Conservation (phyloP, 1,139 yeast genomes). For the Pichia sp. region DNA sequence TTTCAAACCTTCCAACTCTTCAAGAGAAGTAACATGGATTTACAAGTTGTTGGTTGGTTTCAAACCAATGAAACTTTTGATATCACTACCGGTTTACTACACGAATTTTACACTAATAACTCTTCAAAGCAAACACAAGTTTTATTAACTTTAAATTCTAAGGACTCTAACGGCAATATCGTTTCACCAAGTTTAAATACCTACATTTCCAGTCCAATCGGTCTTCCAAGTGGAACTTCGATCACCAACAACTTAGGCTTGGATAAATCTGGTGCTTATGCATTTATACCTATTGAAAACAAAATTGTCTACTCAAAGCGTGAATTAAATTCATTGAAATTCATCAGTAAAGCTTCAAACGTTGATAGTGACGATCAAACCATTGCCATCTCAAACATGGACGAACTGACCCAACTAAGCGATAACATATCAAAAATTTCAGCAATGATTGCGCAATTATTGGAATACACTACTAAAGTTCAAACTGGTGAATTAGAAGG, state of each 20-base stretch:
- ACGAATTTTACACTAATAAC: slow-evolving; percentile 69
- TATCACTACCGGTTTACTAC: slow-evolving; percentile 73
- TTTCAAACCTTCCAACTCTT: slow-evolving; percentile 64
- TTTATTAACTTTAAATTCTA: slow-evolving; percentile 55
- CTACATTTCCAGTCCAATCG: slow-evolving; percentile 72
- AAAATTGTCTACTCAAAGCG: slow-evolving; percentile 48
- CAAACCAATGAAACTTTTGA: slow-evolving; percentile 63
- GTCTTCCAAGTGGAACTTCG: slow-evolving; percentile 35
- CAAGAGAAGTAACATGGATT: slow-evolving; percentile 75
- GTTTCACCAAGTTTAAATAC: slow-evolving; percentile 48
- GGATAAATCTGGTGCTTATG: slow-evolving; percentile 54
- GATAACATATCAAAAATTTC: slow-evolving; percentile 49
- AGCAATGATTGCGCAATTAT: slow-evolving; percentile 46
- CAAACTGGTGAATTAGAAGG: slow-evolving; percentile 37
- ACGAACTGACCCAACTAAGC: slow-evolving; percentile 43
- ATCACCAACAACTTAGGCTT: slow-evolving; percentile 31
- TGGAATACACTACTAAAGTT: slow-evolving; percentile 40
- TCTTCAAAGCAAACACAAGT: slow-evolving; percentile 70
- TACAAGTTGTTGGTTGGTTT: slow-evolving; percentile 82
- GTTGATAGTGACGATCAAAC: slow-evolving; percentile 25
- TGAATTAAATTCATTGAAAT: slow-evolving; percentile 52
- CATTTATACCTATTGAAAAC: slow-evolving; percentile 75
- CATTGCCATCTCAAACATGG: slow-evolving; percentile 23
- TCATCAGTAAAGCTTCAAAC: slow-evolving; percentile 28
- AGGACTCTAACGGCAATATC: slow-evolving; percentile 30